A percentile compares a stretch with the other conserved stretches of the same genome.
Conservation (phyloP, 164 flowering plant genomes). For the Buxus sempervirens region DNA sequence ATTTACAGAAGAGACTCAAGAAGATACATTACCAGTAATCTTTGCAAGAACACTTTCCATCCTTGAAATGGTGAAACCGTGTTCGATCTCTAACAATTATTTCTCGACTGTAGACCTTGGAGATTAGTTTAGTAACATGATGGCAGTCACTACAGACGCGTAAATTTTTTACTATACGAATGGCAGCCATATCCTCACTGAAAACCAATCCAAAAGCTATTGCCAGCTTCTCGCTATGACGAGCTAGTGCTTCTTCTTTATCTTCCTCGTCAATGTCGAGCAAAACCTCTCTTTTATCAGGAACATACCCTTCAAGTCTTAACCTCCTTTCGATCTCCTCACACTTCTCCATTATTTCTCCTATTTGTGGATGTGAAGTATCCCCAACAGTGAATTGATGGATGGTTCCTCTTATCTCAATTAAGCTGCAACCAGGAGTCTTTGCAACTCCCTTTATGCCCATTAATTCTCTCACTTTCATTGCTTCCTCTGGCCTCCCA, state of each 20-base stretch:
- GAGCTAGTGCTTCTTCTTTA: constrained; percentile 20
- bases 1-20: no score
- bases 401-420: constrained; percentile 22
- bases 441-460: constrained; percentile 15
- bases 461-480: constrained; percentile 21
- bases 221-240: constrained; percentile 26
- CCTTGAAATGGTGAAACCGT: constrained; percentile 25
- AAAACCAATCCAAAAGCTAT: constrained; percentile 20
- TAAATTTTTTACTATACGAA: constrained; percentile 23
- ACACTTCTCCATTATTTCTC: constrained; percentile 24
- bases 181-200: constrained; percentile 11
- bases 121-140: constrained; percentile 21
- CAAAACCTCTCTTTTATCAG: constrained; percentile 11
- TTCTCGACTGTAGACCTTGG: constrained; percentile 19
- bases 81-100: constrained; percentile 25
- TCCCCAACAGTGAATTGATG: constrained; percentile 26
- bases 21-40: constrained; percentile 28
- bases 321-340: constrained; percentile 23
- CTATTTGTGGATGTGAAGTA: constrained; percentile 23
- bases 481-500: constrained; percentile 27
- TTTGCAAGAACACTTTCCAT: constrained; percentile 20
- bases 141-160: constrained; percentile 26
- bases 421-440: constrained; percentile 26
- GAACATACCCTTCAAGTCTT: constrained; percentile 25
- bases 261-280: constrained; percentile 25